Base-by-base conservation (phyloP, 2,329 filamentous ascomycete genomes). In the Chaetomium olivaceum region DNA sequence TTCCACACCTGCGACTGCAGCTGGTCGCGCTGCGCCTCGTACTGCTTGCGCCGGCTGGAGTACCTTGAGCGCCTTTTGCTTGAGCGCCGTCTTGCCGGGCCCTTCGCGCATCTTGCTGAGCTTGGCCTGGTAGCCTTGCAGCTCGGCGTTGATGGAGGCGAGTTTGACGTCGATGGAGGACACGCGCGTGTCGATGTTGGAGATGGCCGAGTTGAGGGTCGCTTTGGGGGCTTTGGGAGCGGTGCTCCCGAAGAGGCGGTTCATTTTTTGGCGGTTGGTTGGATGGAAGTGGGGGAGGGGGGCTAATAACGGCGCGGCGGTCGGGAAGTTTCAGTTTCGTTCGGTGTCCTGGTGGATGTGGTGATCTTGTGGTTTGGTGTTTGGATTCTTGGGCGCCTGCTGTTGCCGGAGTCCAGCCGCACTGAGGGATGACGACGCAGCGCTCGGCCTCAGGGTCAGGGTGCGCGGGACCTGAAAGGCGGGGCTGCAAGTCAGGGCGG, bases 1-100 rank as follows among this genome's bases (percentile, higher is more conserved):
- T 98, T 98, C 93, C 93, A 98, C 25, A 92, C 92, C 80, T 99
- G 95, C 70, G 90, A 86, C 80, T 96, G 91, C 62, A 98, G 88
- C 80, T 98, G 93, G 74, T 97, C 93, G 70, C 94, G 92, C 79
- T 97, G 93, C 3, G 87, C 85, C 80, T 99, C 95, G 87, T 97
- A 96, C 79, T 93, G 90, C 77, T 96, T 97, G 72, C 94, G 90
- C 66, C 93, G 91, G 91, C 80, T 97, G 92, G 2, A 98, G 89
- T 12, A 98, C 89, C 74, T 97, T 97, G 73, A 97, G 89, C 2
- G 94, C 94, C 76, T 97, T 97, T 75, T 96, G 89, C 77, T 95
- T 96, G 73, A 99, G 88, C 33, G 94, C 93, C 16, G 87, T 89
- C 79, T 98, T 97, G 71, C 93, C 95, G 0, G 94, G 93, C 0